Evolutionary conservation across 768 basidiomycete genomes (phyloP), one percentile per base, ranked within the genome.

Genomic region (Filobasidium wieringae): DNA sequence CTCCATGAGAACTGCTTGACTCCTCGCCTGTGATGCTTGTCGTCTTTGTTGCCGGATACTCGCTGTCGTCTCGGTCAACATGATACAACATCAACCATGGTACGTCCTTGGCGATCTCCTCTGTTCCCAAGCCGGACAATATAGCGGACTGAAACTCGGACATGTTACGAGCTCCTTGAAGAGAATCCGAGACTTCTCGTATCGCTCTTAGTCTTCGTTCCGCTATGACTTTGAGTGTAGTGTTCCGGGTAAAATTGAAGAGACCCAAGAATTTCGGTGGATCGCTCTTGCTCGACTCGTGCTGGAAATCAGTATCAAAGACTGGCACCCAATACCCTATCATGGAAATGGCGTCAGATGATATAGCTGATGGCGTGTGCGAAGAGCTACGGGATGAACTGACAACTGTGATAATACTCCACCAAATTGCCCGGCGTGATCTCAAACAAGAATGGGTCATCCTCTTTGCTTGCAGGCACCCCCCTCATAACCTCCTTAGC

Each of bases 71-170:
- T 2, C 33, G 24, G 33, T 41, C 30, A 53, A 56, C 54, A 34
- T 72, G 68, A 52, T 72, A 72, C 26, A 72, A 52, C 1, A 66
- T 56, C 4, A 67, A 68, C 41, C 70, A 72, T 0, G 71, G 71
- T 4, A 65, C 64, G 55, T 72, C 71, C 27, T 60, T 56, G 4
- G 68, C 45, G 29, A 67, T 68, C 9, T 60, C 63, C 26, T 59
- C 58, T 6, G 33, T 29, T 4, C 61, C 32, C 1, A 72, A 56
- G 22, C 65, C 66, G 15, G 66, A 67, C 12, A 72, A 60, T 33
- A 70, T 65, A 5, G 67, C 71, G 5, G 58, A 59, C 47, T 68
- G 61, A 27, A 64, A 72, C 51, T 72, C 71, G 40, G 49, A 29
- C 58, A 70, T 65, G 11, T 66, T 66, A 17, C 68, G 51, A 3